Evolutionary conservation across 768 basidiomycete species (phyloP), one percentile per base, ranked within the genome.

Genomic region (Tricholoma sp.): DNA sequence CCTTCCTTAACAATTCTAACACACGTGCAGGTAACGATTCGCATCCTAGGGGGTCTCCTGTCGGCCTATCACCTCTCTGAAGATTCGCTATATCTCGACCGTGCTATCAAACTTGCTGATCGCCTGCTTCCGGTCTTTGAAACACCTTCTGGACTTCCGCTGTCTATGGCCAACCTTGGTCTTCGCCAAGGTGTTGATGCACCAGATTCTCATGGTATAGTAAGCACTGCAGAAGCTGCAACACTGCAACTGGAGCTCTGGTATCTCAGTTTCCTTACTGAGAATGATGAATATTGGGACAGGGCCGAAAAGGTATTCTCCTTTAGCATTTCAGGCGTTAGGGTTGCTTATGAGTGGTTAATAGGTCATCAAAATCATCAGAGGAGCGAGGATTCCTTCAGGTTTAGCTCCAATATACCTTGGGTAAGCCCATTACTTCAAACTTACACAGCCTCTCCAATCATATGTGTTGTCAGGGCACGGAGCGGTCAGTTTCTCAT

Each of bases 211-310:
- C 71, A 76, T 2, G 83, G 83, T 7, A 73, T 88, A 18, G 83
- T 89, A 52, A 89, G 86, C 66, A 89, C 91, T 1, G 91, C 94
- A 0, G 95, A 98, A 66, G 89, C 84, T 6, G 81, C 89, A 10
- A 92, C 91, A 0, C 72, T 97, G 22, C 94, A 97, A 71, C 83
- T 98, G 27, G 95, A 98, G 72, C 81, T 97, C 63, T 83, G 86
- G 65, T 97, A 97, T 71, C 78, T 98, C 9, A 85, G 84, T 50
- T 71, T 82, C 61, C 68, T 97, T 50, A 90, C 90, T 0, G 89
- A 84, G 12, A 84, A 95, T 52, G 79, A 85, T 1, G 73, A 76
- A 1, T 98, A 92, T 69, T 96, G 94, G 95, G 79, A 84, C 56
- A 88, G 83, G 59, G 91, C 76, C 0, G 94, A 97, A 69, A 76